Percentiles rank a stretch among this genome's conserved stretches.
phyloP scores from a whole-genome alignment of 2,329 filamentous ascomycete species.

The Sporothrix variecibatus region DNA sequence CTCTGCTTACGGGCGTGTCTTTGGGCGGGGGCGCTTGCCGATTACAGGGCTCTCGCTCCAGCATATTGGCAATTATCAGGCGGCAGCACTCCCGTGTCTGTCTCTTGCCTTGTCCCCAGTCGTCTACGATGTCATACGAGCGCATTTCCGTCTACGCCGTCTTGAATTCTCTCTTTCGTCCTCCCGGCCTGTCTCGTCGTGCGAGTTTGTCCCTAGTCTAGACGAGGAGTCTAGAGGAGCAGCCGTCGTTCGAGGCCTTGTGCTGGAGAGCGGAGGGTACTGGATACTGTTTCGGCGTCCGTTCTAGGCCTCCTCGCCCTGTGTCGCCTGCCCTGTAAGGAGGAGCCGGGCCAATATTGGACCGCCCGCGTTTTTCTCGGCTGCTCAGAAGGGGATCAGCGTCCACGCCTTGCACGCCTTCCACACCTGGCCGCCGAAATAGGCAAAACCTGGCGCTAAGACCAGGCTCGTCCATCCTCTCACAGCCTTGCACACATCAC shows the following conservation, averaged over 20 bases:
- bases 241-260: background rate
- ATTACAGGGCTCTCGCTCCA: background rate
- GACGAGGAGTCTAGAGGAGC: background rate
- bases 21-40: background rate
- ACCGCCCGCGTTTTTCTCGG: conserved; percentile 21
- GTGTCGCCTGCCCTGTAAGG: background rate
- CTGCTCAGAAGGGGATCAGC: background rate
- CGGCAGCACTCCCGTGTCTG: background rate
- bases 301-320: background rate
- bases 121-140: background rate
- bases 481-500: background rate
- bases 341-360: conserved; percentile 15
- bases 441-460: background rate
- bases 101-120: background rate
- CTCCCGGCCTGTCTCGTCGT: background rate
- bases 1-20: background rate
- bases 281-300: background rate
- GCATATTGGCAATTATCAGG: background rate
- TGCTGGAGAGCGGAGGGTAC: background rate
- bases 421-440: background rate
- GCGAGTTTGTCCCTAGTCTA: background rate
- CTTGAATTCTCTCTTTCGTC: background rate
- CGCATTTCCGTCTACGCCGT: background rate
- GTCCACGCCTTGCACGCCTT: background rate
- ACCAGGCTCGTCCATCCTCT: background rate